Conservation (phyloP, 2,329 filamentous ascomycete genomes). For the Penicillium fuscoglaucum region DNA sequence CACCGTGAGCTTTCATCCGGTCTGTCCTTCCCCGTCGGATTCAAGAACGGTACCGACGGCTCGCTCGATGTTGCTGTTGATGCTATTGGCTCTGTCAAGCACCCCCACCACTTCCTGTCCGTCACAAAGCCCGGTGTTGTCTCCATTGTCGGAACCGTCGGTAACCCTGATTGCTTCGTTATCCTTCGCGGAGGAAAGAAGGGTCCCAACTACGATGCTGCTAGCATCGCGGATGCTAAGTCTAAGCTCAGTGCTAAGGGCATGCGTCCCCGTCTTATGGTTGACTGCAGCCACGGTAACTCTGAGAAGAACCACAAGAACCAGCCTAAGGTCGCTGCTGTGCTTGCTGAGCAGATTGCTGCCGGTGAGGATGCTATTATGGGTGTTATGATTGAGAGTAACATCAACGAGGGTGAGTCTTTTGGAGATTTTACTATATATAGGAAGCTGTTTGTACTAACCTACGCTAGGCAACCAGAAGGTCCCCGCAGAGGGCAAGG, state of each 20-base stretch:
- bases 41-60: slow-evolving; percentile 99
- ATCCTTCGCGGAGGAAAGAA: slow-evolving; percentile 90
- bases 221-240: slow-evolving; percentile 82
- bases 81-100: slow-evolving; percentile 86
- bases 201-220: slow-evolving; percentile 89
- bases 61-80: slow-evolving; percentile 87
- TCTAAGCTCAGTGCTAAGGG: slow-evolving; percentile 72
- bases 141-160: slow-evolving; percentile 88
- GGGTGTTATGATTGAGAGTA: slow-evolving; percentile 98
- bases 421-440: neutral
- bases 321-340: slow-evolving; percentile 87
- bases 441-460: slow-evolving; percentile 7
- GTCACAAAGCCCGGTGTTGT: slow-evolving; percentile 96
- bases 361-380: slow-evolving; percentile 84
- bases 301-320: slow-evolving; percentile 96
- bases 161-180: slow-evolving; percentile 96
- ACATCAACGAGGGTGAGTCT: slow-evolving; percentile 81
- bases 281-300: slow-evolving; percentile 97
- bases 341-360: slow-evolving; percentile 79
- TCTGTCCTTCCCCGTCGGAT: slow-evolving; percentile 94
- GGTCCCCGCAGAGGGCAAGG: slow-evolving; percentile 81
- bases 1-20: slow-evolving; percentile 93
- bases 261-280: slow-evolving; percentile 79
- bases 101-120: slow-evolving; percentile 94
- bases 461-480: slow-evolving; percentile 72